Percentiles rank a stretch among this genome's conserved stretches.
Conservation (phyloP, 1,284 basidiomycete species). For the Fomitiporia mediterranea region DNA sequence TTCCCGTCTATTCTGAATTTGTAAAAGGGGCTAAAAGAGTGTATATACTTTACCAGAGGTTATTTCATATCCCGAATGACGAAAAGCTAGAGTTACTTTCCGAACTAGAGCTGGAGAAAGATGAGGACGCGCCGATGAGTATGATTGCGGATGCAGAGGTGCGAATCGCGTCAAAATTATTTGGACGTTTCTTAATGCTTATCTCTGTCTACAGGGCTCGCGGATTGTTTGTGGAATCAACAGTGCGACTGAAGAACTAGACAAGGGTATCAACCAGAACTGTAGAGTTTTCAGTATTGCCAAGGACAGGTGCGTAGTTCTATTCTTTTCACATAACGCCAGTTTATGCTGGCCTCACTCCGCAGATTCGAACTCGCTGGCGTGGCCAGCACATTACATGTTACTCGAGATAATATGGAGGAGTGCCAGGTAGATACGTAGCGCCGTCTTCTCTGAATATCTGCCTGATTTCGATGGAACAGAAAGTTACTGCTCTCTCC, state of each 20-base stretch:
- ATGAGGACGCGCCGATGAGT: constrained; percentile 93
- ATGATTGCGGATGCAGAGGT: constrained; percentile 71
- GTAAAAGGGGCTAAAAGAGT: neutral
- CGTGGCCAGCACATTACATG: constrained; percentile 39
- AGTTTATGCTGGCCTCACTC: constrained; percentile 8
- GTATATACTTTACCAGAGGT: constrained; percentile 41
- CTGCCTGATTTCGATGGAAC: constrained; percentile 20
- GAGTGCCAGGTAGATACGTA: constrained; percentile 70
- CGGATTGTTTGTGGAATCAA: constrained; percentile 80
- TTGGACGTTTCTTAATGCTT: constrained; percentile 6
- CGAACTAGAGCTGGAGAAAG: constrained; percentile 71
- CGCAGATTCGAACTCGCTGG: constrained; percentile 49
- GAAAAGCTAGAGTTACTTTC: constrained; percentile 54
- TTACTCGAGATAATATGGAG: constrained; percentile 34
- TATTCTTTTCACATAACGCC: constrained; percentile 1
- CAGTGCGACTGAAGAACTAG: constrained; percentile 58
- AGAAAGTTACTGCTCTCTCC: constrained; percentile 80
- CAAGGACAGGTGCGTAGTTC: constrained; percentile 49
- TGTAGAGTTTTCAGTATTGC: constrained; percentile 67
- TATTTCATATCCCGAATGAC: constrained; percentile 65
- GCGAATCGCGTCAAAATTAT: too few relatives aligned
- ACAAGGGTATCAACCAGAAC: constrained; percentile 73
- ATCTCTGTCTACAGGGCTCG: constrained; percentile 5
- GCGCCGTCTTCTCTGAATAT: neutral
- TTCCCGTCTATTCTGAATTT: neutral